These are phyloP conservation scores for Podaxis sp. DNA, from an alignment of 768 basidiomycete species.

Conservation along the genomic window DNA sequence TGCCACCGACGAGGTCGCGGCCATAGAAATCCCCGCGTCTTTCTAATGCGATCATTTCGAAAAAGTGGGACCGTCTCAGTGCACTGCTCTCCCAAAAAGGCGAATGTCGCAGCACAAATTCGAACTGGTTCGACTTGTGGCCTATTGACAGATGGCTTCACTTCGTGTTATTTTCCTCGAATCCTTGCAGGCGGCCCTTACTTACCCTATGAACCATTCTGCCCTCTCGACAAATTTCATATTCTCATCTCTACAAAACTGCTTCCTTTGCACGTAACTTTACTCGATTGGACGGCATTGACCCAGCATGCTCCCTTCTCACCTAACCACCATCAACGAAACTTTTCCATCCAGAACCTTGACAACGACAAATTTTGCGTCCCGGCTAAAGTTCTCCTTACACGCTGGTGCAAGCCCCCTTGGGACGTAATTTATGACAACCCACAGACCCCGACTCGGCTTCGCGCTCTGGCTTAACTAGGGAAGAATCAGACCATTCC, in stretches of 20 bases:
- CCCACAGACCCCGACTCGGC: neutral
- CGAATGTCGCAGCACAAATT: neutral
- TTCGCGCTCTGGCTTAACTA: neutral
- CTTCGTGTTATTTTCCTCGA: neutral
- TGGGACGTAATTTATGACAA: neutral
- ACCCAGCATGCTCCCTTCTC: neutral
- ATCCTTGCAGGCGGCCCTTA: neutral
- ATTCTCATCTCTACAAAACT: neutral
- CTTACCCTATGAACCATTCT: neutral
- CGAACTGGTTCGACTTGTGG: conserved; percentile 14
- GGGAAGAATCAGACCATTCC: neutral
- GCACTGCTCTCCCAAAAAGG: conserved; percentile 1
- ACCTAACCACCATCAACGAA: neutral
- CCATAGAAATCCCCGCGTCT: neutral
- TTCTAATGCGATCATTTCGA: conserved; percentile 7
- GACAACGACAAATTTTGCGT: neutral
- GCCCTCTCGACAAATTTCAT: neutral
- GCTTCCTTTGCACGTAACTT: conserved; percentile 4
- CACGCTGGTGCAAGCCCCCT: neutral
- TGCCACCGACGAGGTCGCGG: conserved; percentile 2
- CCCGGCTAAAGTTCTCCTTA: neutral
- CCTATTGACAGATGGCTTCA: neutral
- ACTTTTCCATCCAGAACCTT: neutral
- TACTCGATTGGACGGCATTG: neutral
- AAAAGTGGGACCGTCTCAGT: neutral